These are phyloP conservation scores for Ehretia macrophylla DNA, from an alignment of 257 asterid genomes.

Conservation along the genomic window DNA sequence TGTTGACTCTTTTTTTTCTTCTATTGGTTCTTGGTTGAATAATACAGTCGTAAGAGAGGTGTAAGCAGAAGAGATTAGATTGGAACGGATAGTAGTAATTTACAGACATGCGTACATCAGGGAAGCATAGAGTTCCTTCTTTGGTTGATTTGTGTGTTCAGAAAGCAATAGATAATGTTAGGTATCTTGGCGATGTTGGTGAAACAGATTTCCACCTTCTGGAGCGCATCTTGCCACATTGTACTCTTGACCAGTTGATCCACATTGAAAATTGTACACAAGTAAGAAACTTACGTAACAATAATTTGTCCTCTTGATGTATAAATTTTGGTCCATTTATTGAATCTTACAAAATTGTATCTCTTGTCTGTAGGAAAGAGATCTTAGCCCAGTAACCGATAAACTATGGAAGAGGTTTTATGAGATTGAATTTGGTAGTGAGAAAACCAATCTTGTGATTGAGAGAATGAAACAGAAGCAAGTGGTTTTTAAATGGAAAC, in stretches of 20 bases:
- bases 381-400: slow-evolving; percentile 79
- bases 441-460: slow-evolving; percentile 32
- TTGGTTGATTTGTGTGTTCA: slow-evolving; percentile 77
- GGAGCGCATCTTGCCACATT: slow-evolving; percentile 74
- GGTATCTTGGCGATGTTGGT: slow-evolving; percentile 89
- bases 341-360: background rate
- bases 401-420: slow-evolving; percentile 67
- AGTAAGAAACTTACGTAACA: slow-evolving; percentile 30
- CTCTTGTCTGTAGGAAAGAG: slow-evolving; percentile 54
- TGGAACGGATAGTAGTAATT: slow-evolving; percentile 2
- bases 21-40: background rate
- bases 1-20: background rate
- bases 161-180: slow-evolving; percentile 61
- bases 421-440: slow-evolving; percentile 51
- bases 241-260: slow-evolving; percentile 65
- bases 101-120: slow-evolving; percentile 5
- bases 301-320: background rate
- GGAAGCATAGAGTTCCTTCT: slow-evolving; percentile 47
- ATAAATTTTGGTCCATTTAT: background rate
- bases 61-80: slow-evolving; percentile 9
- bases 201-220: slow-evolving; percentile 67
- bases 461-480: slow-evolving; percentile 46
- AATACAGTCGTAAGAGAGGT: background rate
- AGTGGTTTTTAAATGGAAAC: slow-evolving; percentile 57
- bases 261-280: slow-evolving; percentile 67